Base-by-base conservation (phyloP, 2,329 filamentous ascomycete genomes). In the Seiridium cupressi region DNA sequence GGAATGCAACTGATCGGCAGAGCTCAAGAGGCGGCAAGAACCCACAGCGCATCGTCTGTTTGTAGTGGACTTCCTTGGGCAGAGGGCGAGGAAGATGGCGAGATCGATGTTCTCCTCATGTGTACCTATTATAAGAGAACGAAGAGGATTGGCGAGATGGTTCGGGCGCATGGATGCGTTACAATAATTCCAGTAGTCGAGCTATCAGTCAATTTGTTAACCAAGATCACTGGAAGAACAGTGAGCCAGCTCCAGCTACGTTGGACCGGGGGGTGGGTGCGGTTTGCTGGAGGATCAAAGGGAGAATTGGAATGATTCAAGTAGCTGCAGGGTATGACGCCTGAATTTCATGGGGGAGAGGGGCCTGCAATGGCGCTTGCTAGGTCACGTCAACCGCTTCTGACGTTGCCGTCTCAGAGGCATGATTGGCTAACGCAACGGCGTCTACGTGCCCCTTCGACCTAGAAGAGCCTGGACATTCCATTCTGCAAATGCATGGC, bases 1-100 rank as follows among this genome's bases (percentile, higher is more conserved):
- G 54, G 11, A n/a, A 47, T 47, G 54, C 31, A 31, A 26, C 34
- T 57, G 54, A 57, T 57, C 54, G 54, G 54, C 54, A 57, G 54
- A 57, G 51, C n/a, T 18, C 36, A 44, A 38, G 42, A 38, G 32
- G 36, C n/a, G 38, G 18, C 36, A 42, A n/a, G 51, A 44, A 32
- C 36, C 42, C 51, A 31, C 13, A 18, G 18, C 31, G 35, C 38
- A 36, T 35, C 49, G 34, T 42, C 13, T 42, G 13, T 26, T 26
- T 26, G 18, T 26, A 26, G 18, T 26, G 18, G 18, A 26, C 18
- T 26, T 26, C 18, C 18, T 26, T 26, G 18, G 18, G 18, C 18
- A 26, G 18, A 26, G 18, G 18, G 18, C 18, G 18, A 26, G 18
- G 18, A 26, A 26, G 18, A 26, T 26, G 18, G 18, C 18, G 18